Evolutionary conservation across 1,139 yeast species (phyloP).

Genomic region (Hanseniaspora uvarum): DNA sequence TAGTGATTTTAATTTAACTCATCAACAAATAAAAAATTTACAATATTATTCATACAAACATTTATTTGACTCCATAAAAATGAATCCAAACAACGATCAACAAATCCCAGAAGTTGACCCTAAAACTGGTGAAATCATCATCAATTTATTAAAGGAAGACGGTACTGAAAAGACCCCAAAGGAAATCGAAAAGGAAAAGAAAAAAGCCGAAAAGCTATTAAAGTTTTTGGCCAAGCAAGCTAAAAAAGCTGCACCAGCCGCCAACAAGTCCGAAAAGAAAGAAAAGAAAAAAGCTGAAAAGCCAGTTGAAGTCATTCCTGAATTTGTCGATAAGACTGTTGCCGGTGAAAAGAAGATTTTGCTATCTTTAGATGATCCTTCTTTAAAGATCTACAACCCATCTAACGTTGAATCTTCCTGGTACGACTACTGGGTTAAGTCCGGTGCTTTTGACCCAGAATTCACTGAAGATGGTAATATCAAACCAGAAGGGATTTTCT

Average conservation of each 20-base stretch:
- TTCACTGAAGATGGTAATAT: constrained; percentile 61
- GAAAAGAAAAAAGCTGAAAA: constrained; percentile 66
- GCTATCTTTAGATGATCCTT: constrained; percentile 77
- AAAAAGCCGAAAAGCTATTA: constrained; percentile 93
- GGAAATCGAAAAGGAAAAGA: constrained; percentile 82
- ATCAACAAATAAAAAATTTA: constrained; percentile 5
- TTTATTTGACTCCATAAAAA: constrained; percentile 5
- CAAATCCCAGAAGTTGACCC: constrained; percentile 31
- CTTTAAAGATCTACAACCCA: constrained; percentile 89
- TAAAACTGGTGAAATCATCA: constrained; percentile 31
- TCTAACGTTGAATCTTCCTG: constrained; percentile 89
- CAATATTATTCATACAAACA: background rate
- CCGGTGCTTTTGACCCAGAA: constrained; percentile 83
- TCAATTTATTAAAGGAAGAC: constrained; percentile 33
- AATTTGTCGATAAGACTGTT: constrained; percentile 68
- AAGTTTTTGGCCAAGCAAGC: constrained; percentile 90
- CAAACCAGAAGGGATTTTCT: constrained; percentile 74
- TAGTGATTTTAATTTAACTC: background rate
- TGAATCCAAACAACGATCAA: constrained; percentile 16
- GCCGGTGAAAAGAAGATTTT: constrained; percentile 87
- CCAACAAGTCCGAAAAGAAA: constrained; percentile 37
- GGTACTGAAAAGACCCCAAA: constrained; percentile 50
- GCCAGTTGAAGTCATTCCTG: constrained; percentile 63
- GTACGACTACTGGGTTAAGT: constrained; percentile 95
- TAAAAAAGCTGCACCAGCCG: constrained; percentile 47